Base-by-base conservation (phyloP, 2,329 filamentous ascomycete genomes). In the Penicillium sp. region DNA sequence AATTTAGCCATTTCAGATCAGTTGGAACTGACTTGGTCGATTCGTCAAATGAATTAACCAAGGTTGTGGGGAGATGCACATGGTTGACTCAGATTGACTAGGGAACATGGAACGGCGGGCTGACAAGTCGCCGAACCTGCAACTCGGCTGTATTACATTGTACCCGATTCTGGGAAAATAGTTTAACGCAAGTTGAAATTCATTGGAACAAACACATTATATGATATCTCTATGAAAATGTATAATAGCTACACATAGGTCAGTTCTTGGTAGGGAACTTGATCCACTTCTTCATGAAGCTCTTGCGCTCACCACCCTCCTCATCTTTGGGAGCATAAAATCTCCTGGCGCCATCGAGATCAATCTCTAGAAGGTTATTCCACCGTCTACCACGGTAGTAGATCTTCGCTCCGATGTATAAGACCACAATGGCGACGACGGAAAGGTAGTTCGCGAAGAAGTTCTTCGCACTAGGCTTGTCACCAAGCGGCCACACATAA, bases 381-480 rank as follows among this genome's bases (percentile, higher is more conserved):
- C 69, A 73, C 65, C 68, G 67, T 9, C 66, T 63, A 0, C 73
- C 75, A 2, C 74, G 60, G 49, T 75, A 78, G 53, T 74, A 77
- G 11, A 73, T 40, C 49, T 73, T 73, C 1, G 75, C 74, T 0
- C 73, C 73, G 3, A 77, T 46, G 53, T 74, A 81, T 11, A 79
- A 57, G 1, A 76, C 64, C 2, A 81, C 12, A 35, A 79, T 73
- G 0, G 75, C 69, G 1, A 78, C 67, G 12, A 79, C 72, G 1
- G 74, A 77, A 18, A 80, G 67, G 52, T 78, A 81, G 52, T 72
- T 80, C 1, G 77, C 72, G 58, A 81, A 81, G 72, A 81, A 81
- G 46, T 61, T 68, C 57, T 72, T 64, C 0, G 75, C 78, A 8
- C 62, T 69, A 1, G 70, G 59, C 1, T 55, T 44, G 0, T 63